A percentile compares a stretch with the other conserved stretches of the same genome.
Evolutionary conservation across 306 rosid genomes (phyloP).

Genomic region (Vigna radiata): DNA sequence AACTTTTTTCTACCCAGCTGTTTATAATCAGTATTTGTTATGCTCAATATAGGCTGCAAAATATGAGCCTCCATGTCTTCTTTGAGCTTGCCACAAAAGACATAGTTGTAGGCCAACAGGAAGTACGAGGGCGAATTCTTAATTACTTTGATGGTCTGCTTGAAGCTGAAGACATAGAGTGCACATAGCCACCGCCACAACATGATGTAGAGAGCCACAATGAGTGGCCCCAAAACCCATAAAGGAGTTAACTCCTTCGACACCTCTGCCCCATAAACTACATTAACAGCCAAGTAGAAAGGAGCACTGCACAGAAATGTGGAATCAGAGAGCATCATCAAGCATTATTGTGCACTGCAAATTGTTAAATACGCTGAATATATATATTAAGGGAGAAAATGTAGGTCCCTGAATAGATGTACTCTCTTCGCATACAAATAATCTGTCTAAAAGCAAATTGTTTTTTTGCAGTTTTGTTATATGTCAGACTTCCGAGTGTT

Average conservation of each 20-base stretch:
- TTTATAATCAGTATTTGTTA: slow-evolving; percentile 69
- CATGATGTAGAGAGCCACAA: slow-evolving; percentile 64
- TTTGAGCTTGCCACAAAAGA: slow-evolving; percentile 69
- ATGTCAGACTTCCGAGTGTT: too few relatives aligned
- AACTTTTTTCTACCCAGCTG: slow-evolving; percentile 60
- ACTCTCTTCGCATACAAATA: background rate
- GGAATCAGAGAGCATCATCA: slow-evolving; percentile 12
- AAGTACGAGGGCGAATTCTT: slow-evolving; percentile 72
- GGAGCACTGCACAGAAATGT: slow-evolving; percentile 74
- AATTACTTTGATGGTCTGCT: slow-evolving; percentile 62
- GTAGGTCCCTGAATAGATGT: background rate
- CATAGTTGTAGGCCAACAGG: slow-evolving; percentile 51
- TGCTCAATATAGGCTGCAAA: slow-evolving; percentile 63
- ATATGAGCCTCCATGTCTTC: slow-evolving; percentile 54
- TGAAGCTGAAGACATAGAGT: slow-evolving; percentile 75
- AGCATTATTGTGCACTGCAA: background rate
- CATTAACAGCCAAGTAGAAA: slow-evolving; percentile 73
- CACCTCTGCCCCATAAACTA: slow-evolving; percentile 75
- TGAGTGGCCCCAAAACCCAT: slow-evolving; percentile 84
- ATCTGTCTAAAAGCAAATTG: background rate
- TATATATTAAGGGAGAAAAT: too few relatives aligned
- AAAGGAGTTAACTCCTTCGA: slow-evolving; percentile 88
- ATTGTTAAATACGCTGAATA: too few relatives aligned
- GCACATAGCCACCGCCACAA: slow-evolving; percentile 62
- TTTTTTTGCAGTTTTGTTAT: background rate